Percentiles rank a stretch among this genome's conserved stretches.
Conservation (phyloP, 257 asterid species). For the Paraleonurus japonicus region DNA sequence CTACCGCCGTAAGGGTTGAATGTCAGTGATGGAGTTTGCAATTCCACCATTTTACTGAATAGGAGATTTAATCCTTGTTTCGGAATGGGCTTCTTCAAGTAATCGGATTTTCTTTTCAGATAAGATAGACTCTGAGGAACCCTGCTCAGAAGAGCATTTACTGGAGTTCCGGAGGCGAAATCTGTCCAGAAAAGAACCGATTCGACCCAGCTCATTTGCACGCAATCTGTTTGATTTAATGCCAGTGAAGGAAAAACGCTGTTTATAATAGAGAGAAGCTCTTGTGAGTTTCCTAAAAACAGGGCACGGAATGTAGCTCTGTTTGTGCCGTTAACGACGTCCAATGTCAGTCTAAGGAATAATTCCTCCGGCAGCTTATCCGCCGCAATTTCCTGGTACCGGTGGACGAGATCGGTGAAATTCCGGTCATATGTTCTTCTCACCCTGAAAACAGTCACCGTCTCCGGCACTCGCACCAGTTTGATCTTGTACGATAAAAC, state of each 20-base stretch:
- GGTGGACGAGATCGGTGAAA: conserved; percentile 33
- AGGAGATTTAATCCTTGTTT: conserved; percentile 39
- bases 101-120: conserved; percentile 64
- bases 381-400: conserved; percentile 35
- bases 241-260: conserved; percentile 42
- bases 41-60: conserved; percentile 50
- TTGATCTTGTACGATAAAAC: conserved; percentile 45
- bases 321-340: conserved; percentile 36
- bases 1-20: conserved; percentile 50
- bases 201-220: conserved; percentile 55
- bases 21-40: conserved; percentile 27
- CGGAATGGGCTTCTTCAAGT: conserved; percentile 44
- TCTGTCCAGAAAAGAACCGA: conserved; percentile 51
- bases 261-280: conserved; percentile 33
- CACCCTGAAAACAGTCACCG: conserved; percentile 36
- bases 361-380: conserved; percentile 34
- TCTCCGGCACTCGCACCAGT: conserved; percentile 33
- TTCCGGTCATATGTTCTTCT: conserved; percentile 25
- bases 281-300: conserved; percentile 44
- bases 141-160: conserved; percentile 39
- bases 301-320: conserved; percentile 40
- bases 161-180: conserved; percentile 37
- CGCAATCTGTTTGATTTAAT: conserved; percentile 35
- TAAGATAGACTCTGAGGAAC: conserved; percentile 25
- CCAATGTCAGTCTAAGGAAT: conserved; percentile 36